Conservation (phyloP, 768 basidiomycete species). For the Macrolepiota dolichaula region DNA sequence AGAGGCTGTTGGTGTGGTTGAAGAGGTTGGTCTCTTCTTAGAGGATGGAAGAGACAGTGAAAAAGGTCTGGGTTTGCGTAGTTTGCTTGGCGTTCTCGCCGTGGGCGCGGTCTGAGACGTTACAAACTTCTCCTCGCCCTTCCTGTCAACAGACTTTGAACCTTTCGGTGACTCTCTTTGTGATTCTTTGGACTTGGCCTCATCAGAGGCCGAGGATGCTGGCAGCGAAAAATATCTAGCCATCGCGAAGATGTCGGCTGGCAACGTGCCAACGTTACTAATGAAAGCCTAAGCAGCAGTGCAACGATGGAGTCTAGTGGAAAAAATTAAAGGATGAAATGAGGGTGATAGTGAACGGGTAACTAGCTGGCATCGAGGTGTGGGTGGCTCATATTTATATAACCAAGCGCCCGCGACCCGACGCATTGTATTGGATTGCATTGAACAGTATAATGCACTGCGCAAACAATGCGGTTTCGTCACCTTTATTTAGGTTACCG, state of each 20-base stretch:
- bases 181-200: not conserved
- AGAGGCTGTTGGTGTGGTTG: not conserved
- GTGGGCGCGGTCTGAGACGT: not conserved
- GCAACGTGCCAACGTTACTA: not conserved
- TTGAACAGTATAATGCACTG: not conserved
- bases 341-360: not conserved
- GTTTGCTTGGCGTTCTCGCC: slow-evolving; percentile 3
- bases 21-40: not conserved
- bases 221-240: slow-evolving; percentile 1
- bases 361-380: not conserved
- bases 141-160: not conserved
- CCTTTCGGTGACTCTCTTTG: not conserved
- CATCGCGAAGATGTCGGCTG: not conserved
- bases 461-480: not conserved
- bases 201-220: not conserved
- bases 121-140: not conserved
- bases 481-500: not conserved
- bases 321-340: not conserved
- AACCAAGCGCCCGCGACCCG: not conserved
- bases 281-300: not conserved
- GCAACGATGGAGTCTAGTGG: not conserved
- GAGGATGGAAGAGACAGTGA: slow-evolving; percentile 5
- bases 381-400: slow-evolving; percentile 2
- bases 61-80: slow-evolving; percentile 9
- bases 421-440: not conserved